Evolutionary conservation across 2,329 filamentous ascomycete genomes (phyloP), one percentile per base, ranked within the genome.

Genomic region (Chaetomium globosum): DNA sequence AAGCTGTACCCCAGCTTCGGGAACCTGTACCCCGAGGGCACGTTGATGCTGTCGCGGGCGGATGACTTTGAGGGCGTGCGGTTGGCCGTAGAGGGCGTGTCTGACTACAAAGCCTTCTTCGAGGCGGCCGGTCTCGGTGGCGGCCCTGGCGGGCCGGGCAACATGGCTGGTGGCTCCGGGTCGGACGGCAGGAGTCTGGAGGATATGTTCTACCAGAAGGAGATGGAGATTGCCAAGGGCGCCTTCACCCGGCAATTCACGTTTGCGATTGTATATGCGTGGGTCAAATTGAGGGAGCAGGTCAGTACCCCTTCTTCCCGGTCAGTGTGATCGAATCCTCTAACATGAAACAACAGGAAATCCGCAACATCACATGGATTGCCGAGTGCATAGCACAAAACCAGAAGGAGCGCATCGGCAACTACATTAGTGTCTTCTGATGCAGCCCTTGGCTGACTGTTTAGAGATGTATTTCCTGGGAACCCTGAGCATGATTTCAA

Each of bases 321-420:
- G 6, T 2, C 6, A 28, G 4, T 19, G 12, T 52, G 12, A 28
- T 53, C 26, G 26, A 3, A 31, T 30, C 26, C 21, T 16, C n/a
- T 56, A 26, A 73, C 83, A 73, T 30, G 16, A 49, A 4, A 23
- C 8, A 4, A 23, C 7, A 98, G 93, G 95, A 99, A 90, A 97
- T 98, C 74, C 91, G 95, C 71, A 99, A 99, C 80, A 97, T 99
- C 75, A 98, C 95, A 59, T 99, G 95, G 95, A 99, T 99, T 78
- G 90, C 95, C 26, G 95, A 99, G 80, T 99, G 95, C 81, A 99
- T 99, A 85, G 95, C 95, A 63, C 95, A 99, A 81, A 97, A 97
- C 82, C 95, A 99, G 80, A 99, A 99, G 83, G 95, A 99, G 79
- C 88, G 95, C 76, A 98, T 99, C 77, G 91, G 92, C 73, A 99